A percentile compares a stretch with the other conserved stretches of the same genome.
Conservation (phyloP, 2,329 filamentous ascomycete species). For the Phialocephala subalpina region DNA sequence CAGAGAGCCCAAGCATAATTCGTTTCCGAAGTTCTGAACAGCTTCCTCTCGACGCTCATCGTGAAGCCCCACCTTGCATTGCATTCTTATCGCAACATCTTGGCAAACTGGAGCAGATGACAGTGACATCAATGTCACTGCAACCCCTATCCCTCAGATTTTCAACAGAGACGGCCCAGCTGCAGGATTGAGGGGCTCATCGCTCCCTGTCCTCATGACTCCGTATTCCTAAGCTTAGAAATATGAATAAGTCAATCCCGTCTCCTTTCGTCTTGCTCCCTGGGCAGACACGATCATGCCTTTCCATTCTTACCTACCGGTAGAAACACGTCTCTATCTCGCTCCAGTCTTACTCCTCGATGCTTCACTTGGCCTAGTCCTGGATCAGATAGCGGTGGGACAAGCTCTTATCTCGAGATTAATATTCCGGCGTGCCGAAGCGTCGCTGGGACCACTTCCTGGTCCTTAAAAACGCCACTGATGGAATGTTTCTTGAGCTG, state of each 20-base stretch:
- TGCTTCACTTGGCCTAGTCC: background rate
- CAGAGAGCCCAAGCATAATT: too few relatives aligned
- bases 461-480: slow-evolving; percentile 2
- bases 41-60: too few relatives aligned
- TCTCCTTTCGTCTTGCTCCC: background rate
- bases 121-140: too few relatives aligned
- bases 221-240: background rate
- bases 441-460: background rate
- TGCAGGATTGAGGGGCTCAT: too few relatives aligned
- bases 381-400: background rate
- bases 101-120: background rate
- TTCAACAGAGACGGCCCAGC: too few relatives aligned
- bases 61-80: too few relatives aligned
- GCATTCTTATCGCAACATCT: background rate
- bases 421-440: background rate
- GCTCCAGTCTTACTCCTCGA: background rate
- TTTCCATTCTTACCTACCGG: background rate
- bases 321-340: background rate
- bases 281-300: background rate
- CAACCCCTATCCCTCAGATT: too few relatives aligned
- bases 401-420: background rate
- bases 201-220: too few relatives aligned
- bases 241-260: background rate
- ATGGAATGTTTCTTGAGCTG: background rate
- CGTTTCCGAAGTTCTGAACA: too few relatives aligned